phyloP scores from a whole-genome alignment of 2,329 filamentous ascomycete species.

The Aureobasidium uvarum region DNA sequence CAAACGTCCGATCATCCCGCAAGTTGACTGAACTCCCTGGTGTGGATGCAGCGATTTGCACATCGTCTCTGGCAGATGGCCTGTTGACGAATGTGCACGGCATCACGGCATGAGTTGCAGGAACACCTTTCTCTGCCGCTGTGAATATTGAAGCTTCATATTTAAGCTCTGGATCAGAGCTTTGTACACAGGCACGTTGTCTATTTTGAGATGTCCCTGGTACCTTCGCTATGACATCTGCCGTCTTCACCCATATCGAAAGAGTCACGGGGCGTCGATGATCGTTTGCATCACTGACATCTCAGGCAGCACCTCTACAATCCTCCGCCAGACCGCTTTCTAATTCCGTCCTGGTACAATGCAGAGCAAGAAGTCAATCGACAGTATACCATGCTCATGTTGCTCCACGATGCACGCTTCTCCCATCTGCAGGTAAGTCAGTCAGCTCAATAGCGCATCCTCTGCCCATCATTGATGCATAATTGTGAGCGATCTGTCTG shows the following conservation, averaged over 20 bases:
- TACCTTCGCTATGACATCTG: neutral
- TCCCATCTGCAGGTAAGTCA: neutral
- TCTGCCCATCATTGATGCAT: neutral
- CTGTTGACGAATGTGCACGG: neutral
- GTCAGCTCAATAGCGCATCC: slow-evolving; percentile 25
- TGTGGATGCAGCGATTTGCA: neutral
- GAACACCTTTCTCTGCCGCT: neutral
- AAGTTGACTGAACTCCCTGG: neutral
- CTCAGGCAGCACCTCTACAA: neutral
- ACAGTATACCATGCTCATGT: slow-evolving; percentile 11
- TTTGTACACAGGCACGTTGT: neutral
- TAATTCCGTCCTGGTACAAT: neutral
- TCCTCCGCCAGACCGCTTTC: neutral
- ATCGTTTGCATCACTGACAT: neutral
- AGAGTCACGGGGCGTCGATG: neutral
- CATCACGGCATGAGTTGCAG: neutral
- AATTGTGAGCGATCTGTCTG: neutral
- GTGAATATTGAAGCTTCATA: neutral
- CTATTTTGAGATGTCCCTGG: neutral
- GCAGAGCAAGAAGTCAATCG: neutral
- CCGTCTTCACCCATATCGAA: neutral
- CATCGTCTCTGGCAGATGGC: neutral
- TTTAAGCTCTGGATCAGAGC: slow-evolving; percentile 4
- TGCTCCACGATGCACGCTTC: neutral
- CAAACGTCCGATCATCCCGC: neutral